Conservation (phyloP, 2,329 filamentous ascomycete genomes). For the Lizonia empirigonia region DNA sequence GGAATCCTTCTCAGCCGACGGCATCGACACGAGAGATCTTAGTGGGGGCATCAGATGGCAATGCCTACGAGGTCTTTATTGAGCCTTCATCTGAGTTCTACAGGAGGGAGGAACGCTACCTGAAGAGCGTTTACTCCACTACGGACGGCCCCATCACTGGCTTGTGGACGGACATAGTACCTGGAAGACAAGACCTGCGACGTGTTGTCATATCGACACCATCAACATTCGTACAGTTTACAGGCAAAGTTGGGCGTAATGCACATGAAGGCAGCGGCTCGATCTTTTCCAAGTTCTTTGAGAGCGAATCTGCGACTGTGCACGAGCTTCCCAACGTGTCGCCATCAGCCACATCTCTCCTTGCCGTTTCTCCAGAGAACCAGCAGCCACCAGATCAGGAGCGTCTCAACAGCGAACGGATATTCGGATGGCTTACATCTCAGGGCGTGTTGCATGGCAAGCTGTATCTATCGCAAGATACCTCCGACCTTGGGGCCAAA, state of each 20-base stretch:
- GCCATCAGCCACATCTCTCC: slow-evolving; percentile 64
- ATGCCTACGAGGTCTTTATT: slow-evolving; percentile 93
- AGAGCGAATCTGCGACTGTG: slow-evolving; percentile 77
- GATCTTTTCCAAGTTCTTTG: slow-evolving; percentile 86
- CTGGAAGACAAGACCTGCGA: slow-evolving; percentile 71
- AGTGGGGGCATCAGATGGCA: slow-evolving; percentile 88
- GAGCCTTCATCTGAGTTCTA: slow-evolving; percentile 96
- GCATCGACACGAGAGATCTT: slow-evolving; percentile 94
- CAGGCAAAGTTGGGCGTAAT: slow-evolving; percentile 74
- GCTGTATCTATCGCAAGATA: slow-evolving; percentile 66
- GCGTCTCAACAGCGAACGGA: slow-evolving; percentile 67
- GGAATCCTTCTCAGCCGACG: slow-evolving; percentile 92
- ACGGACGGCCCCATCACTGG: slow-evolving; percentile 84
- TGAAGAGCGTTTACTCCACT: slow-evolving; percentile 81
- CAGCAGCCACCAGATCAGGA: slow-evolving; percentile 58
- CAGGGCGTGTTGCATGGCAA: slow-evolving; percentile 89
- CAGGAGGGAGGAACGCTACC: slow-evolving; percentile 88
- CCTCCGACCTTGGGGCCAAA: slow-evolving; percentile 70
- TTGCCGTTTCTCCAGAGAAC: slow-evolving; percentile 78
- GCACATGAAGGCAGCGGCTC: slow-evolving; percentile 80
- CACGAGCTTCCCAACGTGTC: slow-evolving; percentile 72
- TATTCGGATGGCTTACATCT: slow-evolving; percentile 88
- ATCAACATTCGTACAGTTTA: slow-evolving; percentile 77
- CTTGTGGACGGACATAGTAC: slow-evolving; percentile 78
- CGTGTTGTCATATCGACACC: slow-evolving; percentile 82